Conservation (phyloP, 2,329 filamentous ascomycete genomes). For the Trichoderma semiorbis region DNA sequence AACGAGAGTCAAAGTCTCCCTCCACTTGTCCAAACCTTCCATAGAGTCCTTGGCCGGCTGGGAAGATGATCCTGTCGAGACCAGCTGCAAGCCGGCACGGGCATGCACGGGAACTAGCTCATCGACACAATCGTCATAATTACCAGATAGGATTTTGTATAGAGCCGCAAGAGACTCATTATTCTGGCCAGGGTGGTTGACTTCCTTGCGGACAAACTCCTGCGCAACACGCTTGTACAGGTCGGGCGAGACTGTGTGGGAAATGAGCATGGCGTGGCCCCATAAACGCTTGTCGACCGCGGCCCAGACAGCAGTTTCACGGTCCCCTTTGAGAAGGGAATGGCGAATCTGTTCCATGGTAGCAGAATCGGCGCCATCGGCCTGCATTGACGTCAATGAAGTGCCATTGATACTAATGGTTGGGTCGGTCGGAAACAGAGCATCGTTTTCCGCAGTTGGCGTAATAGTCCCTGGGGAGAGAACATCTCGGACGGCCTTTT, state of each 20-base stretch:
- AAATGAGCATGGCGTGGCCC: conserved; percentile 93
- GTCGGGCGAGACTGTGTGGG: conserved; percentile 71
- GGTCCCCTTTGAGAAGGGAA: conserved; percentile 72
- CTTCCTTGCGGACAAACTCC: conserved; percentile 93
- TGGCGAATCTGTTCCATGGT: conserved; percentile 70
- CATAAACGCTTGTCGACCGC: conserved; percentile 91
- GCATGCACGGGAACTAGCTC: conserved; percentile 92
- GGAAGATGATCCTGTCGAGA: conserved; percentile 66
- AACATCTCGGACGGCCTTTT: conserved; percentile 71
- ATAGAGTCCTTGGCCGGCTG: conserved; percentile 67
- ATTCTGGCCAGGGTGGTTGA: conserved; percentile 74
- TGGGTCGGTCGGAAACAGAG: conserved; percentile 25
- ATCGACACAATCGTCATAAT: conserved; percentile 90
- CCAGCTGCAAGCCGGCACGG: conserved; percentile 84
- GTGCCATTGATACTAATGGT: conserved; percentile 27
- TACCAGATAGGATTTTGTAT: conserved; percentile 92
- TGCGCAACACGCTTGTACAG: conserved; percentile 91
- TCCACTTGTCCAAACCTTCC: conserved; percentile 89
- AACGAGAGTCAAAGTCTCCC: conserved; percentile 81
- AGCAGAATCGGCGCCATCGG: conserved; percentile 67
- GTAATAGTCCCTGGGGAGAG: conserved; percentile 57
- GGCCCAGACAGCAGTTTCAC: conserved; percentile 88
- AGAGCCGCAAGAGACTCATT: conserved; percentile 86
- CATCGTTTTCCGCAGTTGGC: conserved; percentile 26
- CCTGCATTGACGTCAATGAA: conserved; percentile 39